Conservation (phyloP, 139 green algal species). For the Parachlorella kessleri region DNA sequence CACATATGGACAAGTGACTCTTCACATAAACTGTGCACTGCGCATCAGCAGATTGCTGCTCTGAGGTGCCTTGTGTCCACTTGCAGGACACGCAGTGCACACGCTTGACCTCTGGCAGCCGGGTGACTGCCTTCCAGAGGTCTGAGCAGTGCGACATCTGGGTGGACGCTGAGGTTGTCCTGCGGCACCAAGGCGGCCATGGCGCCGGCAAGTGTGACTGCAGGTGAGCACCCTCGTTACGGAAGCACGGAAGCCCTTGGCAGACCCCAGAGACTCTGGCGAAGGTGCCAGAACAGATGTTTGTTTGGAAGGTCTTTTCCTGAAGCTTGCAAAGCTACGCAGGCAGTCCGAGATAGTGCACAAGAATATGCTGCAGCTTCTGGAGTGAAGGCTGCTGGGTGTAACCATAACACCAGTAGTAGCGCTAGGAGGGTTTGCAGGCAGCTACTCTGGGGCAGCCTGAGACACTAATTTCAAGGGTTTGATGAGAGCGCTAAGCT, state of each 20-base stretch:
- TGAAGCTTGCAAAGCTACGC: not conserved
- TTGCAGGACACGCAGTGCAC: not conserved
- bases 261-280: not conserved
- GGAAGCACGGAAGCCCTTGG: not conserved
- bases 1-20: not conserved
- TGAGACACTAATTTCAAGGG: too few relatives aligned
- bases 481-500: too few relatives aligned
- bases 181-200: not conserved
- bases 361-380: too few relatives aligned
- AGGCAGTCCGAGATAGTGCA: too few relatives aligned
- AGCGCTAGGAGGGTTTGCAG: too few relatives aligned
- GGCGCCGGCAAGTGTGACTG: conserved; percentile 1
- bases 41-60: not conserved
- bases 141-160: not conserved
- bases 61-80: not conserved
- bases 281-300: not conserved
- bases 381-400: too few relatives aligned
- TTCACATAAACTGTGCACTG: not conserved
- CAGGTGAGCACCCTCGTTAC: not conserved
- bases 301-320: not conserved
- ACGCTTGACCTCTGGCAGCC: not conserved
- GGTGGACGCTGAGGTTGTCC: conserved; percentile 16
- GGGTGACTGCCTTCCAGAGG: conserved; percentile 17
- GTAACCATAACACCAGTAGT: too few relatives aligned
- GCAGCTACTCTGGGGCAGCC: too few relatives aligned